Evolutionary conservation across 306 rosid species (phyloP).

Genomic region (Cercis canadensis): DNA sequence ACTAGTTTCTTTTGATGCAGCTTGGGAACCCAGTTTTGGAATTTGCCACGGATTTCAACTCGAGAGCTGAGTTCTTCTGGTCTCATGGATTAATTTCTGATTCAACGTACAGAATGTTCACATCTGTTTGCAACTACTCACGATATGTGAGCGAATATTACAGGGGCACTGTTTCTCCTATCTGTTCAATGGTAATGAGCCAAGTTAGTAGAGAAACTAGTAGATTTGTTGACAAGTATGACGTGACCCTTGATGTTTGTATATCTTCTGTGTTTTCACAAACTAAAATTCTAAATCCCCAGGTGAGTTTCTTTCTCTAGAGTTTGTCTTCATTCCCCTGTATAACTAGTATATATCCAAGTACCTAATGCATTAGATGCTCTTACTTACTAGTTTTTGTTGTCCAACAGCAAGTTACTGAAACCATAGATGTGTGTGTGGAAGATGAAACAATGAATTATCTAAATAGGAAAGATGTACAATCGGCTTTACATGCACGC

Average conservation of each 20-base stretch:
- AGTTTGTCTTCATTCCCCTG: too few species aligned
- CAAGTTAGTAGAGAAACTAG: slow-evolving; percentile 67
- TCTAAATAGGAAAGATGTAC: slow-evolving; percentile 83
- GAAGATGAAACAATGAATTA: slow-evolving; percentile 90
- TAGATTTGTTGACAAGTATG: slow-evolving; percentile 67
- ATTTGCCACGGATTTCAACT: slow-evolving; percentile 59
- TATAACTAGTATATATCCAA: too few species aligned
- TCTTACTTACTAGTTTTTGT: not conserved
- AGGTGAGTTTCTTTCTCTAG: slow-evolving; percentile 32
- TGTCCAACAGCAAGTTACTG: slow-evolving; percentile 63
- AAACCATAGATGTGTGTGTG: slow-evolving; percentile 87
- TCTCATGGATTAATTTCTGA: slow-evolving; percentile 70
- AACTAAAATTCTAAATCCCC: slow-evolving; percentile 53
- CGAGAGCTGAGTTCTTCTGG: slow-evolving; percentile 69
- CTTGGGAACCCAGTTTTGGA: slow-evolving; percentile 68
- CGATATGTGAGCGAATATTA: slow-evolving; percentile 59
- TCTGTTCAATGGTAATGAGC: slow-evolving; percentile 61
- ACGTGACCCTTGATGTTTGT: slow-evolving; percentile 70
- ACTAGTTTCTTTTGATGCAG: slow-evolving; percentile 34
- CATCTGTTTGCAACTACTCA: slow-evolving; percentile 59
- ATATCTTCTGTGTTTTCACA: slow-evolving; percentile 60
- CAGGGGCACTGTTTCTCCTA: slow-evolving; percentile 54
- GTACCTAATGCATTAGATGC: too few species aligned
- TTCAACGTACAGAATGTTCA: slow-evolving; percentile 57
- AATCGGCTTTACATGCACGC: slow-evolving; percentile 79